Evolutionary conservation across 805 yeast genomes (phyloP).

Genomic region (Monosporozyma servazzii): DNA sequence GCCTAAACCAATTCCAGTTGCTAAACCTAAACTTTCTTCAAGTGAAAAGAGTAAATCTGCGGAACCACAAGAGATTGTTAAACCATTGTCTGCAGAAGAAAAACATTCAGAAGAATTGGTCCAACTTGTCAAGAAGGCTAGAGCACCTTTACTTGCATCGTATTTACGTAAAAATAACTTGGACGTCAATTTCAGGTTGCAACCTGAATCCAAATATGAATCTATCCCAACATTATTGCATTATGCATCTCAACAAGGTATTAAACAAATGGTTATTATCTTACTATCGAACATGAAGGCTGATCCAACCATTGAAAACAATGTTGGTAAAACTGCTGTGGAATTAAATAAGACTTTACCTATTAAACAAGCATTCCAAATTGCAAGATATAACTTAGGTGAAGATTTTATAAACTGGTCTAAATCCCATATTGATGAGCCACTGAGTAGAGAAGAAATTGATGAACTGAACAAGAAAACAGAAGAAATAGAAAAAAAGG

Average conservation of each 20-base stretch:
- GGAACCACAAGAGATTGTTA: conserved; percentile 7
- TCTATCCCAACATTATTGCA: conserved; percentile 68
- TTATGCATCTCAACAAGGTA: conserved; percentile 61
- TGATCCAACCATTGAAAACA: conserved; percentile 53
- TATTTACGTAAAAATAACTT: conserved; percentile 53
- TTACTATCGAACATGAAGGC: conserved; percentile 58
- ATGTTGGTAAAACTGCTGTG: conserved; percentile 53
- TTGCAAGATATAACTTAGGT: conserved; percentile 59
- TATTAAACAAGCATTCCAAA: conserved; percentile 50
- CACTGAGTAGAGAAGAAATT: conserved; percentile 47
- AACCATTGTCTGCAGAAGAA: conserved; percentile 31
- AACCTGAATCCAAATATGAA: conserved; percentile 46
- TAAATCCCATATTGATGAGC: conserved; percentile 52
- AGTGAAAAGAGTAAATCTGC: conserved; percentile 5
- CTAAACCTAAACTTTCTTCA: conserved; percentile 10
- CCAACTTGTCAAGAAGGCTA: conserved; percentile 55
- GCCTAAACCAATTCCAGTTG: conserved; percentile 40
- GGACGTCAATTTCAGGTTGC: conserved; percentile 41
- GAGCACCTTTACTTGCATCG: conserved; percentile 61
- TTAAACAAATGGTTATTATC: conserved; percentile 53
- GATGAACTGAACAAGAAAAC: conserved; percentile 35
- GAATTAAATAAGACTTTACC: conserved; percentile 48
- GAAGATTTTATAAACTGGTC: conserved; percentile 66
- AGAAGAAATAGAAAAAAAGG: conserved; percentile 33
- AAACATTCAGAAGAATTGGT: conserved; percentile 50